phyloP scores from a whole-genome alignment of 768 basidiomycete species.

The Pisolithus marmoratus region DNA sequence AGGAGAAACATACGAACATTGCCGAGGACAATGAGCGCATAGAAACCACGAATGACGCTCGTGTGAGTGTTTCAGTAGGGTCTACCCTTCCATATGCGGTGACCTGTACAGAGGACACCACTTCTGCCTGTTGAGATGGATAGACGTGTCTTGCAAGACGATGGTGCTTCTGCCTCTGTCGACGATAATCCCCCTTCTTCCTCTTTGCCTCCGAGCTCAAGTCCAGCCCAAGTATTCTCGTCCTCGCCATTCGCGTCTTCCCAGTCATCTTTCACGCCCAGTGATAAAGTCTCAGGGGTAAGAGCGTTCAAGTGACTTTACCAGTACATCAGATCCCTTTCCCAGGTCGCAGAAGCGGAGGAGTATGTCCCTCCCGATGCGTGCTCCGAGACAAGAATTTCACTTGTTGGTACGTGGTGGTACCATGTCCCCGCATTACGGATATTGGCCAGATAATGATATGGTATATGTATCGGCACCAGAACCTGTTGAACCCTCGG shows the following conservation, averaged over 20 bases:
- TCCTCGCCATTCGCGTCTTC: slow-evolving; percentile 37
- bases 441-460: neutral
- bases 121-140: no score
- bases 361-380: neutral
- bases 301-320: neutral
- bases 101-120: neutral
- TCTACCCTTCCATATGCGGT: neutral
- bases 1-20: no score
- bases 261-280: slow-evolving; percentile 19
- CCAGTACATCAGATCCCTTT: neutral
- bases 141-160: neutral
- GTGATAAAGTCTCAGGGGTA: slow-evolving; percentile 11
- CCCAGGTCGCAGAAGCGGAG: neutral
- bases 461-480: neutral
- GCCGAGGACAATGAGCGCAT: neutral
- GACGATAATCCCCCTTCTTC: slow-evolving; percentile 9
- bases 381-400: no score
- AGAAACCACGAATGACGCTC: neutral
- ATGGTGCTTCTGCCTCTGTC: neutral
- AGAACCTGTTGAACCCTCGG: neutral
- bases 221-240: slow-evolving; percentile 38
- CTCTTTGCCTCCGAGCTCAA: slow-evolving; percentile 39
- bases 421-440: neutral
- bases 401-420: neutral
- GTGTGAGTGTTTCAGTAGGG: neutral